A percentile compares a stretch with the other conserved stretches of the same genome.
phyloP scores from a whole-genome alignment of 208 protist genomes.

The Trypanosoma caninum region DNA sequence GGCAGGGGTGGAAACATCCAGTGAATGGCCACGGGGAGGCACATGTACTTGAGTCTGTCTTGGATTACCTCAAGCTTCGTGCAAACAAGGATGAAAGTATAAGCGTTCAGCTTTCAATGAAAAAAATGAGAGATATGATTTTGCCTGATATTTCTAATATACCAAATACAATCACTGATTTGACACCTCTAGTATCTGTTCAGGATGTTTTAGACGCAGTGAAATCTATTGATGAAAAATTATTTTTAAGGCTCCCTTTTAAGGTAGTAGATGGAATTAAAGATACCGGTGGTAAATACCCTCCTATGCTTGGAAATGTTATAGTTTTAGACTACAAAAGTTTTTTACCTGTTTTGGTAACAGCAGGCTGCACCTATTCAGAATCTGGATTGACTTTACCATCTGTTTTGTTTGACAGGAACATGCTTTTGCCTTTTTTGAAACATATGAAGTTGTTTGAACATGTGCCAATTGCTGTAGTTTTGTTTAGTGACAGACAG shows the following conservation, averaged over 20 bases:
- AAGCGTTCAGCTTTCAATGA: slow-evolving; percentile 22
- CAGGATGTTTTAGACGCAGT: slow-evolving; percentile 24
- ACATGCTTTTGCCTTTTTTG: too few species aligned
- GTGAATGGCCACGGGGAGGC: slow-evolving; percentile 76
- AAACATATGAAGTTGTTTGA: slow-evolving; percentile 46
- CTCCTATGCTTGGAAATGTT: slow-evolving; percentile 86
- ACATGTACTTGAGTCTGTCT: slow-evolving; percentile 64
- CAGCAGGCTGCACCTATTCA: slow-evolving; percentile 34
- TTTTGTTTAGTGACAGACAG: slow-evolving; percentile 63
- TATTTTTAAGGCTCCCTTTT: slow-evolving; percentile 17
- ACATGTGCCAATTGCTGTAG: slow-evolving; percentile 59
- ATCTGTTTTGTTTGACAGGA: too few species aligned
- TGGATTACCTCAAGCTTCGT: slow-evolving; percentile 55
- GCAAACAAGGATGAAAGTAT: slow-evolving; percentile 64
- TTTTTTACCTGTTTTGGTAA: slow-evolving; percentile 31
- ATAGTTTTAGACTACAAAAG: slow-evolving; percentile 81
- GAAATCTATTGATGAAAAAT: too few species aligned
- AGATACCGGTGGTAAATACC: slow-evolving; percentile 85
- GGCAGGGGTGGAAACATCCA: slow-evolving; percentile 79
- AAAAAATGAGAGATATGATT: background rate
- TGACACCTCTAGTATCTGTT: background rate
- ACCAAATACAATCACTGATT: background rate
- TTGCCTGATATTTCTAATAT: background rate
- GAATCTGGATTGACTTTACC: too few species aligned
- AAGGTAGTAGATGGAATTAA: slow-evolving; percentile 76